Base-by-base conservation (phyloP, 208 protist species). In the Porcisia deanei region DNA sequence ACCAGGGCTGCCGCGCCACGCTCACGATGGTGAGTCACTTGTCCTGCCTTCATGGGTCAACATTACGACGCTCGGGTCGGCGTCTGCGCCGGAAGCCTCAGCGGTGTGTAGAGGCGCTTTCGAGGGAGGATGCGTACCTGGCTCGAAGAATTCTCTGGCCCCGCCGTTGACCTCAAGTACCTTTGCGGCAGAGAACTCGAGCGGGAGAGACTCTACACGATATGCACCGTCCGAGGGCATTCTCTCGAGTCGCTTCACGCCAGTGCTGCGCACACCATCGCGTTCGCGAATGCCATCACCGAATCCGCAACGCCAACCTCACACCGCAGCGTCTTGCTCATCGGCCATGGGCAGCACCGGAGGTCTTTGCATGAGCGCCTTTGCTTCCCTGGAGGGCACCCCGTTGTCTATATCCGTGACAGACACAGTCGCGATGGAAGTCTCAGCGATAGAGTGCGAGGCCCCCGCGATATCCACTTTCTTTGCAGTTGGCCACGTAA, bases 381-480 rank as follows among this genome's bases (percentile, higher is more conserved):
- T 49, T 3, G n/a, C 47, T 8, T 81, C 71, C 4, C n/a, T 64
- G 43, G 77, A 81, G 57, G 65, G 58, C 34, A 81, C 71, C 16
- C 77, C 77, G 16, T 60, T 30, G 43, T 10, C 49, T 43, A 71
- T 45, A 3, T 81, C 77, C 0, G 53, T 73, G 64, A 39, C 58
- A 18, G 30, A 60, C 49, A 58, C n/a, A 18, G 71, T 71, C 10
- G 65, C 58, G 54, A 8, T 76, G n/a, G 77, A 81, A 20, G 16
- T 25, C 54, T 81, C 77, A 18, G 10, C 22, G 25, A 69, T 37
- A 6, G 77, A 64, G 30, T 58, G 22, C 43, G 49, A 57, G 10
- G 73, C 65, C 14, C 77, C 77, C 25, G 55, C 20, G 34, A 66
- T 59, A 37, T 73, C 77, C 1, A 73, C 71, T 7, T 63, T 81